Evolutionary conservation across 1,139 yeast species (phyloP), one percentile per base, ranked within the genome.

Genomic region (Debaryomyces sp.): DNA sequence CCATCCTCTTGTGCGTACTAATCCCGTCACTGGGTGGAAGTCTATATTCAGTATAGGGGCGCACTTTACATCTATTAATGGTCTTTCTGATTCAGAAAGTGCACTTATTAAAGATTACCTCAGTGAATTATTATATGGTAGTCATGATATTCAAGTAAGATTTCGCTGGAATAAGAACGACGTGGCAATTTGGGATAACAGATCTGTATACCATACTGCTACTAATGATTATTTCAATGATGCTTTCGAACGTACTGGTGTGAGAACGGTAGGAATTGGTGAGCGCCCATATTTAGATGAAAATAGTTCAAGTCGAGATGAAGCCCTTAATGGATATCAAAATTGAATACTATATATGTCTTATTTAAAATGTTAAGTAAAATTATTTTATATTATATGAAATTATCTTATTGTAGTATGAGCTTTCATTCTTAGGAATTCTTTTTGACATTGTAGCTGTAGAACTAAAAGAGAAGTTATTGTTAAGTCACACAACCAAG

Each of bases 181-280:
- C 54, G 73, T 79, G 47, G 82, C 81, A 26, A 60, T 78, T 46
- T 78, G 82, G 82, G 82, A 78, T 54, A 78, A 78, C 67, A 61
- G 82, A 58, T 55, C 73, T 44, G 67, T 77, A 21, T 76, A 73
- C 50, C 82, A 78, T 60, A 60, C 62, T 43, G 73, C 75, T 27
- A 73, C 74, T 17, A 69, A 73, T 44, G 83, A 79, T 61, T 75
- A 71, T 18, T 41, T 21, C 29, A 18, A 40, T 18, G 43, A 39
- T 23, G 36, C 34, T 13, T 30, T 30, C 9, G 47, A 22, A n/a
- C 41, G 51, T 10, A 49, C 51, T 9, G 51, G 51, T 34, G 49
- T 49, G 5, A 49, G 49, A 30, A 49, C 51, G 18, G 51, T 49
- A 6, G 49, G 51, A n/a, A 46, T 49, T 21, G 51, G 51, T 2